These are phyloP conservation scores for Dendrobium nobile DNA, from an alignment of 106 monocot species.

Conservation along the genomic window DNA sequence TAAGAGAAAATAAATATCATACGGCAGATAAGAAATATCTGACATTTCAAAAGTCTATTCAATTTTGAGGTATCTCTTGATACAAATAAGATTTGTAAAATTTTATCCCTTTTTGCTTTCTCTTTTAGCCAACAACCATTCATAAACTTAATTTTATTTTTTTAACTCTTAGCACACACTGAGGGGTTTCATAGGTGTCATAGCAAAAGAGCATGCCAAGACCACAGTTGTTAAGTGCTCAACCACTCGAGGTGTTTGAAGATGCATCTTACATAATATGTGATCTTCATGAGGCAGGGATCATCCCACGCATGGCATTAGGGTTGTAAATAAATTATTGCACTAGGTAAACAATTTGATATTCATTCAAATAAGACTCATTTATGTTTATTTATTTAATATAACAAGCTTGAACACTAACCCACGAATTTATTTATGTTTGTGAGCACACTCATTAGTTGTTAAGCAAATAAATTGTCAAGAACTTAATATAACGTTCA, in stretches of 20 bases:
- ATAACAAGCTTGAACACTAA: too few relatives aligned
- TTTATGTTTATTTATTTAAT: too few relatives aligned
- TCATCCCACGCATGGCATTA: not conserved
- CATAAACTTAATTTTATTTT: not conserved
- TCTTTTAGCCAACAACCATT: not conserved
- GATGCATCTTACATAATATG: not conserved
- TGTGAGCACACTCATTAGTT: too few relatives aligned
- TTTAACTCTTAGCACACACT: not conserved
- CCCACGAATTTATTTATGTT: too few relatives aligned
- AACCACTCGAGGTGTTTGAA: not conserved
- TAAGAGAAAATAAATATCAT: not conserved
- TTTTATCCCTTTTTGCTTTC: not conserved
- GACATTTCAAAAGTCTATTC: not conserved
- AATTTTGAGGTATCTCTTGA: not conserved
- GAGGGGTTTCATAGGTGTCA: not conserved
- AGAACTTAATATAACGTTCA: too few relatives aligned
- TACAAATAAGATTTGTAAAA: not conserved
- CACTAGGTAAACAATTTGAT: too few relatives aligned
- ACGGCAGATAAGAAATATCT: not conserved
- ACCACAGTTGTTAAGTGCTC: not conserved
- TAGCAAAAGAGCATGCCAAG: not conserved
- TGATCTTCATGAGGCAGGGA: not conserved
- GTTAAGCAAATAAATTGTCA: too few relatives aligned
- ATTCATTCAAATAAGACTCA: too few relatives aligned
- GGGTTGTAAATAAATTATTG: not conserved